Conservation (phyloP, 164 flowering plant species). For the Aristolochia contorta region DNA sequence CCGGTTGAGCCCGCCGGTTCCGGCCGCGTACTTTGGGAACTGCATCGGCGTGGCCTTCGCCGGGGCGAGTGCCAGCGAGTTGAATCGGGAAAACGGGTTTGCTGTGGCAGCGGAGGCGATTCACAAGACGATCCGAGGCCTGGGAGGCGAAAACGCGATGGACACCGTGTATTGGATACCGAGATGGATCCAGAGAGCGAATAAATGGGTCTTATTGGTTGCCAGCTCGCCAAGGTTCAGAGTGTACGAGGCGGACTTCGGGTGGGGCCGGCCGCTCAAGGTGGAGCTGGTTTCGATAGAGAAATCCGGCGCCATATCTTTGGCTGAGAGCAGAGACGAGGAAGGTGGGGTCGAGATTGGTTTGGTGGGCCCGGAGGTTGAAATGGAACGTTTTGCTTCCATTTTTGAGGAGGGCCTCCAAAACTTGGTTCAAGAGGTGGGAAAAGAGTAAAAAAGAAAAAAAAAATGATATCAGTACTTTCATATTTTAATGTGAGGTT, state of each 20-base stretch:
- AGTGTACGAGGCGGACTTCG: constrained; percentile 8
- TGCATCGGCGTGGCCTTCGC: constrained; percentile 17
- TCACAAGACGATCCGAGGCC: constrained; percentile 11
- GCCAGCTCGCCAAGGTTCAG: constrained; percentile 8
- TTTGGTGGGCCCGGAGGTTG: background rate
- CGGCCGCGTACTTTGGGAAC: constrained; percentile 41
- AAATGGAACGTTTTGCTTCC: background rate
- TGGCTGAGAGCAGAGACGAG: constrained; percentile 18
- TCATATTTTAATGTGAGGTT: too few relatives aligned
- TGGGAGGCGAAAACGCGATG: background rate
- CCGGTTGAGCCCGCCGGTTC: constrained; percentile 18
- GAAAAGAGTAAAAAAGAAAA: too few relatives aligned
- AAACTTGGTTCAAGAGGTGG: too few relatives aligned
- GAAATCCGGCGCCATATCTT: background rate
- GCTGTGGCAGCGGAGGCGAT: constrained; percentile 17
- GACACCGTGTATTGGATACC: background rate
- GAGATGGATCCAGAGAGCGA: background rate
- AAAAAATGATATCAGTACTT: too few relatives aligned
- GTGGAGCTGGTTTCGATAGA: constrained; percentile 10
- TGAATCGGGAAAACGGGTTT: constrained; percentile 25
- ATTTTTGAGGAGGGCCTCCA: too few relatives aligned
- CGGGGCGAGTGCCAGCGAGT: background rate
- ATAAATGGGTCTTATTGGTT: background rate
- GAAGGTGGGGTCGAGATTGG: constrained; percentile 4
- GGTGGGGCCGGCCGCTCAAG: constrained; percentile 8